Evolutionary conservation across 768 basidiomycete species (phyloP).

Genomic region (Serendipita vermifera): DNA sequence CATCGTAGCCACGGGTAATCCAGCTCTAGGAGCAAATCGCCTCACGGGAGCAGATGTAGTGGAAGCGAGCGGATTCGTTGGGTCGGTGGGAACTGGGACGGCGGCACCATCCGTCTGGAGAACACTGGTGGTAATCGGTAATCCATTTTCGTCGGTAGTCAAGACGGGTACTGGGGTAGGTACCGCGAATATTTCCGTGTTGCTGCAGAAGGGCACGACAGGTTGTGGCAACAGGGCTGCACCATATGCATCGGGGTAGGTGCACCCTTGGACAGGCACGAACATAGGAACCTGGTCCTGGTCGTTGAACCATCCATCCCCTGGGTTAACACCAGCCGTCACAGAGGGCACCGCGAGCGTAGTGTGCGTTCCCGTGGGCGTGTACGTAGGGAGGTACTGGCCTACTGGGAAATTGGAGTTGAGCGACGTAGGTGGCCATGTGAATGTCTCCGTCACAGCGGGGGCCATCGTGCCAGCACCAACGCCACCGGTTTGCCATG

Average conservation of each 20-base stretch:
- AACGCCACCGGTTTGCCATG: conserved; percentile 58
- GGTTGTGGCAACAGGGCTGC: not conserved
- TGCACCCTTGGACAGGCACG: not conserved
- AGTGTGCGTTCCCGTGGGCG: conserved; percentile 42
- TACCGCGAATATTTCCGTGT: not conserved
- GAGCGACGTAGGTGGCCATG: conserved; percentile 38
- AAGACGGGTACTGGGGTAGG: not conserved
- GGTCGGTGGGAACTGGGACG: not conserved
- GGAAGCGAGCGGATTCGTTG: not conserved
- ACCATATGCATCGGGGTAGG: conserved; percentile 5
- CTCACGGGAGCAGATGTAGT: not conserved
- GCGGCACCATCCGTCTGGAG: not conserved
- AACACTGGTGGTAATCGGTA: not conserved
- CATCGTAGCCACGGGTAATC: not conserved
- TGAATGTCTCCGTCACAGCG: conserved; percentile 30
- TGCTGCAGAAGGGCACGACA: not conserved
- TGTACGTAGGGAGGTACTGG: conserved; percentile 46
- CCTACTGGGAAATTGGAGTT: not conserved
- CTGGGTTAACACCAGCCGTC: conserved; percentile 22
- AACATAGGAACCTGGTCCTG: not conserved
- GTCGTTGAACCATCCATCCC: conserved; percentile 8
- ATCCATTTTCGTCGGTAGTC: not conserved
- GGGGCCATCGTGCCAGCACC: conserved; percentile 38
- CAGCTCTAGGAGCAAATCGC: not conserved
- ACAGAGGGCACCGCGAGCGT: conserved; percentile 46